Evolutionary conservation across 1,284 basidiomycete species (phyloP).

Genomic region (Ustilago shanxiensis): DNA sequence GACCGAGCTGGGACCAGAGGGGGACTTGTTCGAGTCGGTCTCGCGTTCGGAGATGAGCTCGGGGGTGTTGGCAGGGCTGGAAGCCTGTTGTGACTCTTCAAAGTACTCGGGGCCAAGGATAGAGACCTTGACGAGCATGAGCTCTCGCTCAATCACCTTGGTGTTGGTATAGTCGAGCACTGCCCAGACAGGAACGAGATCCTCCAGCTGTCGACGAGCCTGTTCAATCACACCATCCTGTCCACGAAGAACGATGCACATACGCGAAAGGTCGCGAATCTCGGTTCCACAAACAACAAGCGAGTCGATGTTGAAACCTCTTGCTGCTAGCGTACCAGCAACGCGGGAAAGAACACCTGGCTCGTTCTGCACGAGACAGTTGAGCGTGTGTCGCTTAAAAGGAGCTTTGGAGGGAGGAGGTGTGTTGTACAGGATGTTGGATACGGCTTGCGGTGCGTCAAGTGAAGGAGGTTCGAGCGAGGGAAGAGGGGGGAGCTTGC

Average conservation of each 20-base stretch:
- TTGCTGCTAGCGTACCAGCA: conserved; percentile 94
- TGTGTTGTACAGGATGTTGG: conserved; percentile 77
- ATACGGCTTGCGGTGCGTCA: conserved; percentile 68
- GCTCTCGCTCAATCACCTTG: conserved; percentile 81
- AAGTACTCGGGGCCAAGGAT: conserved; percentile 98
- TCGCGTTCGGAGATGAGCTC: conserved; percentile 62
- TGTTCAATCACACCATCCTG: conserved; percentile 99
- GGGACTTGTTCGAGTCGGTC: conserved; percentile 24
- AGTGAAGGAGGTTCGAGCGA: conserved; percentile 66
- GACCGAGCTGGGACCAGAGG: conserved; percentile 11
- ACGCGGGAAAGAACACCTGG: conserved; percentile 98
- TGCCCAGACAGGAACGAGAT: conserved; percentile 69
- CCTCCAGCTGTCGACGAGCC: conserved; percentile 71
- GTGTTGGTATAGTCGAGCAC: conserved; percentile 72
- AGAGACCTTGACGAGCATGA: conserved; percentile 90
- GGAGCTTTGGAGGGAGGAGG: conserved; percentile 91
- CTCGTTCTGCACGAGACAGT: conserved; percentile 99
- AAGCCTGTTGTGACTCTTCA: conserved; percentile 72
- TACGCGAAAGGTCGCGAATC: conserved; percentile 94
- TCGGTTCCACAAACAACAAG: conserved; percentile 98
- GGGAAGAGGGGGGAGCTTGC: conserved; percentile 68
- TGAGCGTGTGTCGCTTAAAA: conserved; percentile 96
- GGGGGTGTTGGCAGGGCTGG: conserved; percentile 33
- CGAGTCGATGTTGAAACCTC: conserved; percentile 98
- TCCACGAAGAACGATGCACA: conserved; percentile 96